A percentile compares a stretch with the other conserved stretches of the same genome.
Evolutionary conservation across 2,329 filamentous ascomycete species (phyloP).

Genomic region (Aspergillus niger): DNA sequence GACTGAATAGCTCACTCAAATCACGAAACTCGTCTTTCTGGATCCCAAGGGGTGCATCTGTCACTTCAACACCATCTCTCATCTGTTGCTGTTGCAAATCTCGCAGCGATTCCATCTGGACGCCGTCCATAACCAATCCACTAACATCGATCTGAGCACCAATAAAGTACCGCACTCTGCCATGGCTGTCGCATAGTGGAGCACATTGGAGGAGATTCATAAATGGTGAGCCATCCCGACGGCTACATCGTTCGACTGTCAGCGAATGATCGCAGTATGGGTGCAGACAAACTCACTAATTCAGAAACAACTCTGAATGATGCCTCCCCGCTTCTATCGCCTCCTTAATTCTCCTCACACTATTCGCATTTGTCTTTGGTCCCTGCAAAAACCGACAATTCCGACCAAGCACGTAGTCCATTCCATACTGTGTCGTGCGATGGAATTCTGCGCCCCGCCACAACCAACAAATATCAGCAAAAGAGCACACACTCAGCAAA

Average conservation of each 20-base stretch:
- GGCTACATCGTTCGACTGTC: constrained; percentile 41
- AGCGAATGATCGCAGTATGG: background rate
- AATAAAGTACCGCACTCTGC: constrained; percentile 68
- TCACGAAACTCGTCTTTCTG: constrained; percentile 66
- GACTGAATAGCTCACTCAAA: constrained; percentile 70
- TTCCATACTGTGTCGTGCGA: constrained; percentile 72
- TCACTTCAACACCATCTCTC: constrained; percentile 7
- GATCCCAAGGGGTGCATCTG: background rate
- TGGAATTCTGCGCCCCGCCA: constrained; percentile 62
- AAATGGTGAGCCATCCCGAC: constrained; percentile 74
- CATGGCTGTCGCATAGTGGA: constrained; percentile 68
- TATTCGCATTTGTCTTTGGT: constrained; percentile 66
- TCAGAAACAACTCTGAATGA: constrained; percentile 72
- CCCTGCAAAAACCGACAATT: constrained; percentile 81
- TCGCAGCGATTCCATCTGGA: constrained; percentile 64
- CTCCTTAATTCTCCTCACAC: constrained; percentile 63
- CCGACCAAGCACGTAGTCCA: constrained; percentile 70
- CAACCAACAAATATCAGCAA: background rate
- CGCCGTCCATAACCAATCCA: constrained; percentile 66
- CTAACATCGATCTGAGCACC: constrained; percentile 74
- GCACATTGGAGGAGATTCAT: constrained; percentile 77
- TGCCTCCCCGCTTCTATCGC: constrained; percentile 66
- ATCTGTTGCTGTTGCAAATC: constrained; percentile 45
- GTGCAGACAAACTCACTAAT: constrained; percentile 59
- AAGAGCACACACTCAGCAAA: too few relatives aligned